Conservation (phyloP, 306 rosid genomes). For the Coriaria nepalensis region DNA sequence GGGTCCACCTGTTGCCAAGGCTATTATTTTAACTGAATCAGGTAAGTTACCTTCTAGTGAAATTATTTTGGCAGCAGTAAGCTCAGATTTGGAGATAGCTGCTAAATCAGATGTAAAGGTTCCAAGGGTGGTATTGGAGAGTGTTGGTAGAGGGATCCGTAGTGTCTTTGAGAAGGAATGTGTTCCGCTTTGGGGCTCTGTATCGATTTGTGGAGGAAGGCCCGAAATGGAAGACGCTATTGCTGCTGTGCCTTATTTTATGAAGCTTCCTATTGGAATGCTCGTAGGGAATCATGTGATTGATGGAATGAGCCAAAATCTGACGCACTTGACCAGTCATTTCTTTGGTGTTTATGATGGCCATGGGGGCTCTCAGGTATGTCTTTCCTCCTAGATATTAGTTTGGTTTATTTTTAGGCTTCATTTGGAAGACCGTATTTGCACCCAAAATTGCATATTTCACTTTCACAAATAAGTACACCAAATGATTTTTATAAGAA, state of each 20-base stretch:
- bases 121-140: constrained; percentile 25
- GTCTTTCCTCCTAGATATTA: background rate
- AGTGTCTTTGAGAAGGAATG: constrained; percentile 38
- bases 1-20: constrained; percentile 35
- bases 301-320: constrained; percentile 26
- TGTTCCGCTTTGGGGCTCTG: constrained; percentile 53
- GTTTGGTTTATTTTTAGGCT: too few relatives aligned
- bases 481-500: too few relatives aligned
- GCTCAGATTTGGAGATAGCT: constrained; percentile 21
- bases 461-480: too few relatives aligned
- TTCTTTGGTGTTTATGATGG: constrained; percentile 55
- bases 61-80: constrained; percentile 28
- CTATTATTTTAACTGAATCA: constrained; percentile 37
- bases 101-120: constrained; percentile 17
- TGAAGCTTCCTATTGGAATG: constrained; percentile 41
- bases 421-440: too few relatives aligned
- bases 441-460: too few relatives aligned
- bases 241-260: constrained; percentile 30
- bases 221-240: constrained; percentile 51
- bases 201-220: constrained; percentile 40
- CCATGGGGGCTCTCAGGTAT: constrained; percentile 58
- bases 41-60: constrained; percentile 36
- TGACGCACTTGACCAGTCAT: constrained; percentile 39
- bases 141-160: constrained; percentile 13
- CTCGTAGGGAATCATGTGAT: constrained; percentile 17